These are phyloP conservation scores for Neurospora intermedia DNA, from an alignment of 495 filamentous ascomycete species.

Conservation along the genomic window DNA sequence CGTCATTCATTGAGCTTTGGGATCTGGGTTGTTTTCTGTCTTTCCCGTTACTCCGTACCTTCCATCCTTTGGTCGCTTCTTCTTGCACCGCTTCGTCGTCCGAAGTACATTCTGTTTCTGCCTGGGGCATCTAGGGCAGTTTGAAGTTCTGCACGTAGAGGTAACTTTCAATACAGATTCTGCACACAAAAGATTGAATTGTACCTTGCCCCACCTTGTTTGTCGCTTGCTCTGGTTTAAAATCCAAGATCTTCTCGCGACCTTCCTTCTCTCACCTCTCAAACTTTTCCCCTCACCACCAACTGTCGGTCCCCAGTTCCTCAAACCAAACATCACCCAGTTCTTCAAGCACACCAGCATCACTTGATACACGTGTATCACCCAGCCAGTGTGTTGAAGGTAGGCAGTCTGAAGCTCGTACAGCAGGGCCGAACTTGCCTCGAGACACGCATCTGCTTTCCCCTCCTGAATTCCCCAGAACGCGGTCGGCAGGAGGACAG, in stretches of 20 bases:
- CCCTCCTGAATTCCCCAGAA: slow-evolving; percentile 37
- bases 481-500: slow-evolving; percentile 25
- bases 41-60: background rate
- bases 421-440: slow-evolving; percentile 9
- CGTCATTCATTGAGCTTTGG: background rate
- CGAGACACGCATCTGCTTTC: slow-evolving; percentile 34
- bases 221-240: background rate
- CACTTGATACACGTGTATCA: no score
- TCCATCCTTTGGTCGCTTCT: background rate
- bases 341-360: no score
- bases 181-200: background rate
- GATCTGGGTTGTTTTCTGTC: no score
- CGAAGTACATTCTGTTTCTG: background rate
- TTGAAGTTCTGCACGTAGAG: background rate
- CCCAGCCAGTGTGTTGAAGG: no score
- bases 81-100: background rate
- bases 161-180: background rate
- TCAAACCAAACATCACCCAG: background rate
- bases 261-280: background rate
- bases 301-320: background rate
- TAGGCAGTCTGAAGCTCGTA: slow-evolving; percentile 6
- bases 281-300: background rate
- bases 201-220: background rate
- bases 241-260: background rate
- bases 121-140: background rate